Percentiles rank a stretch among this genome's conserved stretches.
Conservation (phyloP, 768 basidiomycete species). For the Auricularia heimuer region DNA sequence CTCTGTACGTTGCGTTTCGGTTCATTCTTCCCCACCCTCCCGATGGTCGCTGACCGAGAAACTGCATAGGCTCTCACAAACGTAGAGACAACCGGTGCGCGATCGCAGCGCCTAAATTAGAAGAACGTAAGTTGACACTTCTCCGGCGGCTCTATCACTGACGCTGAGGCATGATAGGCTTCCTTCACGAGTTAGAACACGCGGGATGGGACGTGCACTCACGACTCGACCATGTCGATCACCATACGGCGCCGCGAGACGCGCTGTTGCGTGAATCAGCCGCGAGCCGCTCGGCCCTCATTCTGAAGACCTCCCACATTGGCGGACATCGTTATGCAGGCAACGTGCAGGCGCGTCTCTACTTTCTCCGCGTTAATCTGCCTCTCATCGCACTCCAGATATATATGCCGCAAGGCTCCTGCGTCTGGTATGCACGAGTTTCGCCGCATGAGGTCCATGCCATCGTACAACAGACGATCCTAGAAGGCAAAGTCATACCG, state of each 20-base stretch:
- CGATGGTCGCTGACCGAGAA: slow-evolving; percentile 19
- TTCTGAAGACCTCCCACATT: slow-evolving; percentile 81
- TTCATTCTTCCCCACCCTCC: neutral
- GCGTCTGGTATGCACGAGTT: slow-evolving; percentile 91
- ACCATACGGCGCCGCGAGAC: slow-evolving; percentile 41
- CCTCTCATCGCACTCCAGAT: slow-evolving; percentile 38
- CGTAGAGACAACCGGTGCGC: slow-evolving; percentile 85
- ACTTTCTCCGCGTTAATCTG: neutral
- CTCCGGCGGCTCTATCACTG: slow-evolving; percentile 11
- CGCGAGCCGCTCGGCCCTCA: slow-evolving; percentile 58
- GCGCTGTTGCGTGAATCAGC: slow-evolving; percentile 28
- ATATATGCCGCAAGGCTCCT: slow-evolving; percentile 74
- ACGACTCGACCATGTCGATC: slow-evolving; percentile 53
- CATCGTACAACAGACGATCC: slow-evolving; percentile 80
- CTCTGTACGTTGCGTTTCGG: slow-evolving; percentile 50
- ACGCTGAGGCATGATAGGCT: slow-evolving; percentile 31
- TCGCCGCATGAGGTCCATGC: slow-evolving; percentile 81
- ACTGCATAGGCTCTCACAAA: slow-evolving; percentile 75
- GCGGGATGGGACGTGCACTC: slow-evolving; percentile 75
- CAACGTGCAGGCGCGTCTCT: slow-evolving; percentile 68
- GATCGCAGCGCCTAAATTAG: slow-evolving; percentile 77
- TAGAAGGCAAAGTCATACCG: slow-evolving; percentile 75
- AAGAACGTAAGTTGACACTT: slow-evolving; percentile 42
- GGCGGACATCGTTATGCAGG: slow-evolving; percentile 93
- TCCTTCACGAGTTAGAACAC: slow-evolving; percentile 49